These are phyloP conservation scores for Calonectria hawksworthii DNA, from an alignment of 2,329 filamentous ascomycete species.

Conservation along the genomic window DNA sequence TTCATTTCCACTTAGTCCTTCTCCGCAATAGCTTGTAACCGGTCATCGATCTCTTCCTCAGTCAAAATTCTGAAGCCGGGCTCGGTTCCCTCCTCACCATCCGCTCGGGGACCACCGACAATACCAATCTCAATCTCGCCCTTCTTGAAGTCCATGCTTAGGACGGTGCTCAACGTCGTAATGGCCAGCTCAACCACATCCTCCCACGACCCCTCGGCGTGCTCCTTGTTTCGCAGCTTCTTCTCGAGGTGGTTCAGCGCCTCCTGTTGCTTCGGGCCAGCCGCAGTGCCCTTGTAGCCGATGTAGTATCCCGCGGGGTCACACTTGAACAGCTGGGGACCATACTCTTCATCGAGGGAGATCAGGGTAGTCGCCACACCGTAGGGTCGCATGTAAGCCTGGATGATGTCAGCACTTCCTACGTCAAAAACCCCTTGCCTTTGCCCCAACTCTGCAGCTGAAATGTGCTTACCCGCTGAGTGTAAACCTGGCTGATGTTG, in stretches of 20 bases:
- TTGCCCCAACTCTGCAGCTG: constrained; percentile 26
- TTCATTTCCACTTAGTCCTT: constrained; percentile 80
- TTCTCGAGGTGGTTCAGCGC: constrained; percentile 98
- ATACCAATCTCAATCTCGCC: constrained; percentile 98
- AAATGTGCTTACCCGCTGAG: constrained; percentile 79
- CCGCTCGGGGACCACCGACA: constrained; percentile 86
- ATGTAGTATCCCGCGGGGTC: constrained; percentile 98
- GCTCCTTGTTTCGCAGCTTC: constrained; percentile 99
- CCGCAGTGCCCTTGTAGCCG: constrained; percentile 97
- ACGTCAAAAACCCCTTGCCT: constrained; percentile 32
- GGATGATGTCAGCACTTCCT: constrained; percentile 47
- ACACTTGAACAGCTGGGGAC: constrained; percentile 97
- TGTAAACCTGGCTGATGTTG: constrained; percentile 99
- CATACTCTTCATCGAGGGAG: constrained; percentile 91
- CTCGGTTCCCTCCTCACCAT: constrained; percentile 87
- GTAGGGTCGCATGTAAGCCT: constrained; percentile 97
- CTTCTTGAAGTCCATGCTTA: constrained; percentile 99
- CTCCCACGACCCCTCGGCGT: constrained; percentile 92
- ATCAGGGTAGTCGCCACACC: constrained; percentile 96
- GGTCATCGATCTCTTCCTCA: constrained; percentile 98
- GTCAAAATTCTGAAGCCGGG: constrained; percentile 88
- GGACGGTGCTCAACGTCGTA: constrained; percentile 92
- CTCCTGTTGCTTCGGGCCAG: constrained; percentile 98
- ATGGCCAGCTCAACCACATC: constrained; percentile 98
- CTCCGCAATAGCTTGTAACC: constrained; percentile 97